These are phyloP conservation scores for Colletotrichum shisoi DNA, from an alignment of 2,329 filamentous ascomycete species.

Conservation along the genomic window DNA sequence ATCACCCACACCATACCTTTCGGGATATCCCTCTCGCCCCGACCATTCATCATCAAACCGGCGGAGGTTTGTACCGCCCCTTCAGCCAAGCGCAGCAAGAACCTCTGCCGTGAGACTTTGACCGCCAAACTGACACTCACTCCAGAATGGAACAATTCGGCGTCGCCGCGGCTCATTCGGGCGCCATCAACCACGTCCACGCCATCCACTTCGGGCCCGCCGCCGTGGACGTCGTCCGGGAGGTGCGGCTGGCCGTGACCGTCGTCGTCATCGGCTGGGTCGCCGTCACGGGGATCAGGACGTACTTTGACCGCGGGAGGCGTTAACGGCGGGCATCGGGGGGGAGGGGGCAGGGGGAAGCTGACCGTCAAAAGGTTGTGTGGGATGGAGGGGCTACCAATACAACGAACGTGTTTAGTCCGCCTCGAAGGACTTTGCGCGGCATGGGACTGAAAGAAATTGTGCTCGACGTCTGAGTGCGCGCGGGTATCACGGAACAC, in stretches of 20 bases:
- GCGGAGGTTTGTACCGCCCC: not conserved
- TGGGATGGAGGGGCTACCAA: no score
- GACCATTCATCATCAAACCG: not conserved
- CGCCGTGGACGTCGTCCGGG: constrained; percentile 21
- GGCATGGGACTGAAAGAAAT: no score
- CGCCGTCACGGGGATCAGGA: constrained; percentile 28
- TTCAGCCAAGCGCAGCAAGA: not conserved
- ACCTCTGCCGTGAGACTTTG: not conserved
- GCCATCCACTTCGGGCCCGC: constrained; percentile 27
- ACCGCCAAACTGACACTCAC: no score
- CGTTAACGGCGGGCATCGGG: not conserved
- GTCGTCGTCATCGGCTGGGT: constrained; percentile 35
- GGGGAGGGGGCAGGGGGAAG: no score
- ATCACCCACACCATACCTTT: not conserved
- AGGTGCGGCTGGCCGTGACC: constrained; percentile 28
- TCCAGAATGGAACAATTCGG: constrained; percentile 35
- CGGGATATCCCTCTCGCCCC: not conserved
- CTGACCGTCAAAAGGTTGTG: no score
- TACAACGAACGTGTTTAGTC: no score
- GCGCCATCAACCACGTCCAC: constrained; percentile 36
- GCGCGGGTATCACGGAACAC: no score
- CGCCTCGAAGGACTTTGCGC: no score
- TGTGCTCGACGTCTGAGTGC: no score
- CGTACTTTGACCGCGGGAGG: constrained; percentile 4
- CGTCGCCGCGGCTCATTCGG: constrained; percentile 27